Conservation (phyloP, 331 rosid species). For the Erythrophleum ivorense region DNA sequence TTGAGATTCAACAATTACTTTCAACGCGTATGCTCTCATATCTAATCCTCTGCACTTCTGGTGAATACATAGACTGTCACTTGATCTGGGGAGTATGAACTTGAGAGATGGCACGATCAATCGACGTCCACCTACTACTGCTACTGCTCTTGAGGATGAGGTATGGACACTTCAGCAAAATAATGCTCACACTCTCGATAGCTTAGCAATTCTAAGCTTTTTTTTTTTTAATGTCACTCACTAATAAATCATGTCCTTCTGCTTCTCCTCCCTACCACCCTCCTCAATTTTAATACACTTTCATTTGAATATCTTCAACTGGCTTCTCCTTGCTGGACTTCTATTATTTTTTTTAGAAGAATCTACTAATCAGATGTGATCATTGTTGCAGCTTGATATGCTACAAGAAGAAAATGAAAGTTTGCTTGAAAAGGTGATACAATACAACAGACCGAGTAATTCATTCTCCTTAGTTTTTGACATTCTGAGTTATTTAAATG, state of each 20-base stretch:
- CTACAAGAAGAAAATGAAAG: constrained; percentile 84
- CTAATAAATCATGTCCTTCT: constrained; percentile 14
- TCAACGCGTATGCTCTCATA: neutral
- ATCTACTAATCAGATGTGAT: constrained; percentile 45
- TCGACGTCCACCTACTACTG: constrained; percentile 48
- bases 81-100: constrained; percentile 83
- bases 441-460: constrained; percentile 41
- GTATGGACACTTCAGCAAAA: constrained; percentile 45
- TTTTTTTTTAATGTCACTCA: neutral
- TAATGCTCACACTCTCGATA: neutral
- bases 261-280: constrained; percentile 21
- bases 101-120: constrained; percentile 55
- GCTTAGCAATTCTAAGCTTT: neutral
- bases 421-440: constrained; percentile 73
- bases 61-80: constrained; percentile 66
- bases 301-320: neutral
- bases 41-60: constrained; percentile 22
- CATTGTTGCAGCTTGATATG: constrained; percentile 81
- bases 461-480: constrained; percentile 28
- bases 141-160: constrained; percentile 89
- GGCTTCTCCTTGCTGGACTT: constrained; percentile 17
- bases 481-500: constrained; percentile 22
- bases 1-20: neutral
- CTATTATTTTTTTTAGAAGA: constrained; percentile 5
- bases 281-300: neutral